These are phyloP conservation scores for Macrolepiota albuminosa DNA, from an alignment of 768 basidiomycete species.

Conservation along the genomic window DNA sequence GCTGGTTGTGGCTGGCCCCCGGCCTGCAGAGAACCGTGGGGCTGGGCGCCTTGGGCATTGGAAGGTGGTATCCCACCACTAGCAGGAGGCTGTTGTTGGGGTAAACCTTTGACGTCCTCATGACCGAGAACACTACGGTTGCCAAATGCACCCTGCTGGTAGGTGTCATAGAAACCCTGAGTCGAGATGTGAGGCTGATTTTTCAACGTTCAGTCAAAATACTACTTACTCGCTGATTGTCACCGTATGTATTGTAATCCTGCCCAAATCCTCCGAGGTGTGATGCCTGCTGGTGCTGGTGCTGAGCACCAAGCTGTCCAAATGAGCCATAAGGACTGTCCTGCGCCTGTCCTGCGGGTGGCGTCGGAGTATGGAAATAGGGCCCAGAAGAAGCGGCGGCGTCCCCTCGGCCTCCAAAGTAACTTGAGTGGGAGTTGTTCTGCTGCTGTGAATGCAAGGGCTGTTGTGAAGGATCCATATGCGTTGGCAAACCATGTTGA, in stretches of 20 bases:
- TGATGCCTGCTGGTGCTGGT: slow-evolving; percentile 57
- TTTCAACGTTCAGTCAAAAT: slow-evolving; percentile 1
- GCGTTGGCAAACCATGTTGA: slow-evolving; percentile 61
- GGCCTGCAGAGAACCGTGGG: slow-evolving; percentile 45
- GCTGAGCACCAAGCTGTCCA: slow-evolving; percentile 54
- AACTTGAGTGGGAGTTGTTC: slow-evolving; percentile 45
- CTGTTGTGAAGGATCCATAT: slow-evolving; percentile 58
- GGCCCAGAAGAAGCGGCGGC: slow-evolving; percentile 34
- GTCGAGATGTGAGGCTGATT: slow-evolving; percentile 15
- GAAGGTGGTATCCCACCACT: slow-evolving; percentile 46
- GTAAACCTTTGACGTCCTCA: slow-evolving; percentile 72
- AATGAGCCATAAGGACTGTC: slow-evolving; percentile 62
- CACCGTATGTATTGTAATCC: slow-evolving; percentile 62
- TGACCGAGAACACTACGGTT: slow-evolving; percentile 63
- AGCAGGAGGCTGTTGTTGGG: slow-evolving; percentile 51
- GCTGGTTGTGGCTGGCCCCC: slow-evolving; percentile 54
- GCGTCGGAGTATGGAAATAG: slow-evolving; percentile 78
- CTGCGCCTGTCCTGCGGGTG: slow-evolving; percentile 61
- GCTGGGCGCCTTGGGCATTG: slow-evolving; percentile 50
- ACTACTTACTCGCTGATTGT: slow-evolving; percentile 56
- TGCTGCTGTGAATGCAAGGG: slow-evolving; percentile 36
- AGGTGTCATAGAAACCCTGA: slow-evolving; percentile 76
- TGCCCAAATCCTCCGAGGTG: slow-evolving; percentile 52
- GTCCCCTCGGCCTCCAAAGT: slow-evolving; percentile 64
- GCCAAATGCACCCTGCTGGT: slow-evolving; percentile 63